These are phyloP conservation scores for Debaryomyces hansenii DNA, from an alignment of 805 yeast species.

Conservation along the genomic window DNA sequence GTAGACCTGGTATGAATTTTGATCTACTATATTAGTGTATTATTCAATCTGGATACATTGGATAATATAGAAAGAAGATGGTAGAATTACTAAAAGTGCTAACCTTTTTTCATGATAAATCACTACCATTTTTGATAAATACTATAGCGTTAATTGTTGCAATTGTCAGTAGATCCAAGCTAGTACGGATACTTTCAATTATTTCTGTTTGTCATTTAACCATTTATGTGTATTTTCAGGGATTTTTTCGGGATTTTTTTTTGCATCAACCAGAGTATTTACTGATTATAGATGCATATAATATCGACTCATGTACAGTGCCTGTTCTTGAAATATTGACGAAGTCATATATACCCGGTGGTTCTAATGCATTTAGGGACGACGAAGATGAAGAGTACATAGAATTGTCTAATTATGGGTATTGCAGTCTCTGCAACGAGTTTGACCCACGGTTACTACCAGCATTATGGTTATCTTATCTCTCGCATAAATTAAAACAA, in stretches of 20 bases:
- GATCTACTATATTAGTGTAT: too few relatives aligned
- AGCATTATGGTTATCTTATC: conserved; percentile 19
- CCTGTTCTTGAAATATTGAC: background rate
- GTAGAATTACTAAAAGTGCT: too few relatives aligned
- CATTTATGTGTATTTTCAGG: background rate
- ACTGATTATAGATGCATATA: background rate
- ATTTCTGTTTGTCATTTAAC: background rate
- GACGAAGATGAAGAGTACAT: background rate
- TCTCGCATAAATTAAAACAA: conserved; percentile 2
- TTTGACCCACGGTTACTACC: conserved; percentile 34
- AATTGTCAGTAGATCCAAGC: background rate
- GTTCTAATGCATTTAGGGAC: background rate
- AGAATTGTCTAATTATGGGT: background rate
- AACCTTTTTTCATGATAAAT: too few relatives aligned
- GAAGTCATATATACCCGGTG: conserved; percentile 1
- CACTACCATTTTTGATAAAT: background rate
- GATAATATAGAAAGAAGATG: too few relatives aligned
- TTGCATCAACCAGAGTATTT: background rate
- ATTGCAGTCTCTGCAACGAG: background rate
- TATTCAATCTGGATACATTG: too few relatives aligned
- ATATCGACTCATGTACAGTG: background rate
- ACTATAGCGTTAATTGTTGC: background rate
- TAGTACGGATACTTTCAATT: background rate
- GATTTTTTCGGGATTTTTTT: background rate
- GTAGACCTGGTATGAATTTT: too few relatives aligned